These are phyloP conservation scores for Xylaria castorea DNA, from an alignment of 495 filamentous ascomycete species.

Conservation along the genomic window DNA sequence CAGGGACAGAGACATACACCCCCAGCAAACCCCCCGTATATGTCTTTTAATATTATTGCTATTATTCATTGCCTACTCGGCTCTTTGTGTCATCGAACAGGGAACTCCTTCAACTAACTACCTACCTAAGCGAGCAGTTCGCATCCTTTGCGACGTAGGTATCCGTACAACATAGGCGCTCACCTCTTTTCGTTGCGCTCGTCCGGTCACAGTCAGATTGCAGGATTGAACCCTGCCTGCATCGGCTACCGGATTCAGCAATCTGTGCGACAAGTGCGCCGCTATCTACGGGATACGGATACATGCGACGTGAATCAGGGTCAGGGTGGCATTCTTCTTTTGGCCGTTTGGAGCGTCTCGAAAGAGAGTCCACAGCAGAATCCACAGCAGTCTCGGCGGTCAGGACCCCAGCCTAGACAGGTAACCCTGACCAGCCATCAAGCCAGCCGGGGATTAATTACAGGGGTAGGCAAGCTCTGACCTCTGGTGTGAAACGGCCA, in stretches of 20 bases:
- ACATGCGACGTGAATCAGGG: conserved; percentile 60
- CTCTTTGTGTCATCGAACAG: not conserved
- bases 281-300: conserved; percentile 26
- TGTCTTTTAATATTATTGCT: conserved; percentile 6
- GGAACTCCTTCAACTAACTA: not conserved
- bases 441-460: conserved; percentile 32
- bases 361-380: conserved; percentile 41
- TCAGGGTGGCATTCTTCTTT: conserved; percentile 34
- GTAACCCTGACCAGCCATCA: conserved; percentile 28
- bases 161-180: conserved; percentile 18
- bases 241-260: conserved; percentile 25
- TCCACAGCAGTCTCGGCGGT: conserved; percentile 30
- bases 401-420: conserved; percentile 31
- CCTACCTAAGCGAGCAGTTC: conserved; percentile 26
- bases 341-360: conserved; percentile 47
- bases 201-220: conserved; percentile 19
- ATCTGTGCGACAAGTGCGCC: conserved; percentile 31
- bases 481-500: conserved; percentile 22
- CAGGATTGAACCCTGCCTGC: conserved; percentile 24
- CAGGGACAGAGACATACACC: not conserved
- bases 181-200: conserved; percentile 22
- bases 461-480: conserved; percentile 19
- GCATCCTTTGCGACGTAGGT: conserved; percentile 17
- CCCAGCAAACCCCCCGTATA: not conserved
- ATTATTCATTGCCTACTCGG: not conserved